These are phyloP conservation scores for Pholiota microspora DNA, from an alignment of 768 basidiomycete genomes.

Conservation along the genomic window DNA sequence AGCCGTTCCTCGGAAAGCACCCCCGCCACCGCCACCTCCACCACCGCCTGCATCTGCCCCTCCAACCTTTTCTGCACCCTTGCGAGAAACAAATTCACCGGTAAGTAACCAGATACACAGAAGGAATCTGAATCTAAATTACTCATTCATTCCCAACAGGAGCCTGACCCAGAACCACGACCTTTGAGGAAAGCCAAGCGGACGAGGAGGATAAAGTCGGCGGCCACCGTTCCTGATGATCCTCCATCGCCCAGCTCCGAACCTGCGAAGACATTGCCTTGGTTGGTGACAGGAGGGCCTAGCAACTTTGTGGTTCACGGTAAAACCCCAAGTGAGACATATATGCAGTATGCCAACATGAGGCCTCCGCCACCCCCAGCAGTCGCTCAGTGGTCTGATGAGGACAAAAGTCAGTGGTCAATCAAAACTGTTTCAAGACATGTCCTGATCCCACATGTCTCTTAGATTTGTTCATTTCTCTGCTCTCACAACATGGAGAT, in stretches of 20 bases:
- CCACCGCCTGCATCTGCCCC: background rate
- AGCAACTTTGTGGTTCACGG: slow-evolving; percentile 23
- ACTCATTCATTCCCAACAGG: slow-evolving; percentile 6
- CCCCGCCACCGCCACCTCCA: background rate
- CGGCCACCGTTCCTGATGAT: slow-evolving; percentile 37
- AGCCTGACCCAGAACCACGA: slow-evolving; percentile 31
- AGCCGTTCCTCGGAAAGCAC: background rate
- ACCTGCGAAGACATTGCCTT: slow-evolving; percentile 17
- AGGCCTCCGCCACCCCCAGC: slow-evolving; percentile 1
- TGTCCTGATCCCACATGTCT: slow-evolving; percentile 15
- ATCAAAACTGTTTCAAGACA: background rate
- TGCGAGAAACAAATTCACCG: slow-evolving; percentile 5
- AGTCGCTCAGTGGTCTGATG: slow-evolving; percentile 58
- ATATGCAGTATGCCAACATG: background rate
- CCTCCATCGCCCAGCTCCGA: slow-evolving; percentile 26
- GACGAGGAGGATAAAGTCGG: slow-evolving; percentile 40
- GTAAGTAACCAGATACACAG: background rate
- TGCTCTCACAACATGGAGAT: slow-evolving; percentile 61
- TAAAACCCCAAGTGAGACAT: slow-evolving; percentile 23
- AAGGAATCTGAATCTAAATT: background rate
- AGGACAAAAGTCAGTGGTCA: slow-evolving; percentile 55
- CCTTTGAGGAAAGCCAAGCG: slow-evolving; percentile 40
- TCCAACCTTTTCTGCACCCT: background rate
- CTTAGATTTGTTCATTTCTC: slow-evolving; percentile 48
- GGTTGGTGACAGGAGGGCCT: slow-evolving; percentile 11